Base-by-base conservation (phyloP, 2,329 filamentous ascomycete species). In the Sporothrix curviconia region DNA sequence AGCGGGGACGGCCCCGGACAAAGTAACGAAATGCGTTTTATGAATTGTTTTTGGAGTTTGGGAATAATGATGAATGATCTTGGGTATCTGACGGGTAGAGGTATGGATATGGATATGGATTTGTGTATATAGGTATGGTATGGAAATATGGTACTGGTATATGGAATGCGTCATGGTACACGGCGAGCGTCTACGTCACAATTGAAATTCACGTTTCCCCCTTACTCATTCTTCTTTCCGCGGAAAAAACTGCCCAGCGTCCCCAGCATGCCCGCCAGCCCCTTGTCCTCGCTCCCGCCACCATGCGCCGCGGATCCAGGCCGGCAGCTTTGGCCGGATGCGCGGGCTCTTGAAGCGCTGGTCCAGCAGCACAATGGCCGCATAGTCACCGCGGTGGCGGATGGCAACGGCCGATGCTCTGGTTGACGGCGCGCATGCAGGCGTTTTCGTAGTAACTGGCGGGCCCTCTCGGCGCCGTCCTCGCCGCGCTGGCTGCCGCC, bases 401-500 rank as follows among this genome's bases (percentile, higher is more conserved):
- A 99, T 96, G 1, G 91, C 94, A 59, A n/a, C 94, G 79, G 1
- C 94, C 94, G 64, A 99, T 92, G 67, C 90, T 94, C 75, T 99
- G 94, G 70, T 99, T 99, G 4, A 99, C 94, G 4, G 92, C 90
- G 39, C 94, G 81, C 92, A 99, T 96, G 70, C 92, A 96, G 0
- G 90, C 84, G 68, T 97, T 97, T 69, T 96, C 91, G 68, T 95
- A 95, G 67, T n/a, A 90, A 95, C 60, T 92, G 89, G 54, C 86
- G 76, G 2, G 87, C 85, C 4, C 85, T 74, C 63, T 81, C 77
- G 64, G 82, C 84, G 0, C 75, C 76, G 37, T 56, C 14, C 25
- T 24, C 12, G 28, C 25, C 6, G 44, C 50, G 19, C 22, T 34
- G 14, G 25, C 22, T 8, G 34, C 34, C 24, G 11, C 12, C 34